Conservation (phyloP, 345 rosid species). For the Salix udensis region DNA sequence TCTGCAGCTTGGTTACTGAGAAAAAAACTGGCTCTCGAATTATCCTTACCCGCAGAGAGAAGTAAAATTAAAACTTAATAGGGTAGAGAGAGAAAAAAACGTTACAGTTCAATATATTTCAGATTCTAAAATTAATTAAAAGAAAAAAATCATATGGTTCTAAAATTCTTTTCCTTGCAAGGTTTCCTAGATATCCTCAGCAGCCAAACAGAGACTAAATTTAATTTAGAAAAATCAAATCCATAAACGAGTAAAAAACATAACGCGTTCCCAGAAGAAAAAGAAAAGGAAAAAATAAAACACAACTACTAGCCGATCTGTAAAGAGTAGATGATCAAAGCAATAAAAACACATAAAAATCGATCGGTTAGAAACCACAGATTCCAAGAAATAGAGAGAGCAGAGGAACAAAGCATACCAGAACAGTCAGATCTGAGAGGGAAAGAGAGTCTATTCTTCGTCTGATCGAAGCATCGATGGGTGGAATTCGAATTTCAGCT, state of each 20-base stretch:
- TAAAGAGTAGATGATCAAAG: not conserved
- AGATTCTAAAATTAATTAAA: not conserved
- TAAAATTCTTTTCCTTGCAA: not conserved
- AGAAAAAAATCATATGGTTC: not conserved
- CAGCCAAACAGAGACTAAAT: not conserved
- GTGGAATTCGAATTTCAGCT: constrained; percentile 8
- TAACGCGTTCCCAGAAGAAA: not conserved
- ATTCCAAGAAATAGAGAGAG: not conserved
- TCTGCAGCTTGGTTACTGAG: not conserved
- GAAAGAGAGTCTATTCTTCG: not conserved
- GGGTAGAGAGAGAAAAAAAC: too few species aligned
- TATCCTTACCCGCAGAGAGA: not conserved
- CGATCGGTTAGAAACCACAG: not conserved
- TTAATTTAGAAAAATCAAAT: not conserved
- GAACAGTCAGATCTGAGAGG: constrained; percentile 24
- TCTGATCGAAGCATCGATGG: constrained; percentile 22
- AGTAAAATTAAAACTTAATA: not conserved
- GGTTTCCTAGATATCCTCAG: not conserved
- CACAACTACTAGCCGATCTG: constrained; percentile 5
- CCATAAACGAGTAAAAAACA: not conserved
- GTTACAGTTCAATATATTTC: too few species aligned
- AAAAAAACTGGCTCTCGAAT: not conserved
- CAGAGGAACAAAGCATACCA: constrained; percentile 14
- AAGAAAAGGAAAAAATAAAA: not conserved
- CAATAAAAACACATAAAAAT: not conserved